A percentile compares a stretch with the other conserved stretches of the same genome.
Evolutionary conservation across 176 grass and related monocot species (phyloP).

Genomic region (Phyllostachys edulis): DNA sequence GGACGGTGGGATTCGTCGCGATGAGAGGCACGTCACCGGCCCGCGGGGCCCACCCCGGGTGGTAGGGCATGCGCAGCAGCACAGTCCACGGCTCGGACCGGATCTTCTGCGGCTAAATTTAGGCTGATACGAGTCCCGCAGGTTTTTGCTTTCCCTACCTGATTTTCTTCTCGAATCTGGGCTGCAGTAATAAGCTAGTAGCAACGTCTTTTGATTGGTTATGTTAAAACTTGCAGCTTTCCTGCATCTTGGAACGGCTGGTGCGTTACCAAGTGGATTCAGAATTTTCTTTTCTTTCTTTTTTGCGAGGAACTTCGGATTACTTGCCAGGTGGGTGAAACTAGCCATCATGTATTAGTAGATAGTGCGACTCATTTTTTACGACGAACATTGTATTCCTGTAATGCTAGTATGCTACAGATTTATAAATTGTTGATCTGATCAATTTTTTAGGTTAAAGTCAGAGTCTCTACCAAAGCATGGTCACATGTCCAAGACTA

Average conservation of each 20-base stretch:
- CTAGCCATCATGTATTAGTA: too few relatives aligned
- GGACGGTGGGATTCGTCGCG: neutral
- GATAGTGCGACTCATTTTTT: neutral
- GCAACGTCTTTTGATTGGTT: conserved; percentile 25
- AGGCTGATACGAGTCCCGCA: neutral
- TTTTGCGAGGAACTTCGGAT: neutral
- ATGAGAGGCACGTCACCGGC: conserved; percentile 20
- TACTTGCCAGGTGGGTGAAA: neutral
- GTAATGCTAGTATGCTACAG: too few relatives aligned
- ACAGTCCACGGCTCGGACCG: neutral
- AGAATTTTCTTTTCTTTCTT: too few relatives aligned
- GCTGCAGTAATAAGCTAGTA: neutral
- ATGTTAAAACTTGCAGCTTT: neutral
- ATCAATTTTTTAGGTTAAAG: too few relatives aligned
- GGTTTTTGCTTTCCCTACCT: neutral
- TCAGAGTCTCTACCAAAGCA: too few relatives aligned
- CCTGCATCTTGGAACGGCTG: neutral
- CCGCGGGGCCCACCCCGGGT: neutral
- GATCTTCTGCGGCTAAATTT: conserved; percentile 35
- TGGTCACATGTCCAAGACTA: too few relatives aligned
- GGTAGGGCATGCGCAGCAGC: conserved; percentile 9
- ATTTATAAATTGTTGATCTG: too few relatives aligned
- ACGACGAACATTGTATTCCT: too few relatives aligned
- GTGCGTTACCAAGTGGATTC: neutral
- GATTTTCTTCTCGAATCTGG: neutral